A percentile compares a stretch with the other conserved stretches of the same genome.
Conservation (phyloP, 2,329 filamentous ascomycete species). For the Aspergillus chevalieri region DNA sequence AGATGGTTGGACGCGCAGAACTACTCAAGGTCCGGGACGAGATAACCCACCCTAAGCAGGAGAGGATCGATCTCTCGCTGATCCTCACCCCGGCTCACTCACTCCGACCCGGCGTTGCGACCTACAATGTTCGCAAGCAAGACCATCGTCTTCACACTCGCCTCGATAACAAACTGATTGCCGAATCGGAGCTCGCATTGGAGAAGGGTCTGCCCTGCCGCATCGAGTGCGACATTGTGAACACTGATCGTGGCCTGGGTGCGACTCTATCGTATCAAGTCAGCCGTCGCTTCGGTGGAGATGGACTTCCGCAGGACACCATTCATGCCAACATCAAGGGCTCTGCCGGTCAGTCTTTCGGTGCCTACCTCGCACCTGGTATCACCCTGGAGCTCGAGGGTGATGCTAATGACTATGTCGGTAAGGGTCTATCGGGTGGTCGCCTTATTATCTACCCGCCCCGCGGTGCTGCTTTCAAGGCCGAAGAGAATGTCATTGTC, state of each 20-base stretch:
- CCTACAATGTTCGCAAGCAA: conserved; percentile 96
- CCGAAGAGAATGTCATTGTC: conserved; percentile 89
- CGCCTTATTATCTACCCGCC: conserved; percentile 90
- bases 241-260: conserved; percentile 90
- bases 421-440: conserved; percentile 90
- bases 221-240: conserved; percentile 93
- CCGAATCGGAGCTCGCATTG: conserved; percentile 86
- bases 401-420: conserved; percentile 94
- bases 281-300: conserved; percentile 84
- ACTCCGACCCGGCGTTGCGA: conserved; percentile 86
- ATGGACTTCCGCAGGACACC: conserved; percentile 82
- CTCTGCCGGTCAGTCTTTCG: conserved; percentile 93
- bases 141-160: conserved; percentile 90
- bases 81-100: conserved; percentile 95
- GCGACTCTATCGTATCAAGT: conserved; percentile 94
- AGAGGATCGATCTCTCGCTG: conserved; percentile 86
- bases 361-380: conserved; percentile 87
- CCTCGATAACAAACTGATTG: conserved; percentile 94
- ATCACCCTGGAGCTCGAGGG: conserved; percentile 92
- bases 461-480: conserved; percentile 83
- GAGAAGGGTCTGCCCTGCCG: conserved; percentile 90
- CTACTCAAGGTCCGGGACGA: conserved; percentile 81
- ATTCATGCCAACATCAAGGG: conserved; percentile 96
- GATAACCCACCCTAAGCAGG: conserved; percentile 77
- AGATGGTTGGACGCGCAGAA: conserved; percentile 94